Evolutionary conservation across 225 moss, liverwort and hornwort genomes (phyloP).

Genomic region (Climacium dendroides): DNA sequence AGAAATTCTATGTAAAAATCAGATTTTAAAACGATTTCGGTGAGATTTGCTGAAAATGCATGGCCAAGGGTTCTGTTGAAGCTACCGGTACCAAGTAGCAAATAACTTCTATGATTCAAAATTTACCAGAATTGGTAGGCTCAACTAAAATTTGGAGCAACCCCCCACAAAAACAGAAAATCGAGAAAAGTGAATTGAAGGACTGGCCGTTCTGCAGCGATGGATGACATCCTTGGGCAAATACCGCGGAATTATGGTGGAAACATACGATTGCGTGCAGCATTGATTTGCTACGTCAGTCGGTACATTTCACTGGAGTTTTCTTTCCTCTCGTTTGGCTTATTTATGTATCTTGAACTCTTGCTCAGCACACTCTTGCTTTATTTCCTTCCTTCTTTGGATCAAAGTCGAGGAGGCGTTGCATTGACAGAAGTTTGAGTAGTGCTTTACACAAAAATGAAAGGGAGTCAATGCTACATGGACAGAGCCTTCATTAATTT

Average conservation of each 20-base stretch:
- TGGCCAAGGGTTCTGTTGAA: neutral
- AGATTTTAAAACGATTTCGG: too few species aligned
- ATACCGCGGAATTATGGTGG: neutral
- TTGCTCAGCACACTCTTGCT: neutral
- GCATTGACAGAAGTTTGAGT: too few species aligned
- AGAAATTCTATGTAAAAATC: neutral
- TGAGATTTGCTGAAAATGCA: neutral
- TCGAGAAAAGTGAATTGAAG: too few species aligned
- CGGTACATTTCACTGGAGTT: neutral
- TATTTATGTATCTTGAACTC: neutral
- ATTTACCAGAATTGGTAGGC: neutral
- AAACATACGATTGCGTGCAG: neutral
- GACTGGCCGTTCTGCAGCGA: neutral
- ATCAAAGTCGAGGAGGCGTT: too few species aligned
- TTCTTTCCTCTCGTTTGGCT: neutral
- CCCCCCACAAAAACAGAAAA: too few species aligned
- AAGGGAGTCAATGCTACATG: too few species aligned
- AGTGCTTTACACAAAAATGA: too few species aligned
- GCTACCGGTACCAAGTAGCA: too few species aligned
- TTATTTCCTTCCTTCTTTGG: too few species aligned
- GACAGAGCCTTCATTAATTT: too few species aligned
- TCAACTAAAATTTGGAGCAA: neutral
- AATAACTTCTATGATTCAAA: neutral
- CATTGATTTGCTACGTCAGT: neutral
- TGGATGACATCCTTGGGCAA: neutral